Evolutionary conservation across 169 alveolate genomes (phyloP), one percentile per base, ranked within the genome.

Genomic region (Babesia ovis): DNA sequence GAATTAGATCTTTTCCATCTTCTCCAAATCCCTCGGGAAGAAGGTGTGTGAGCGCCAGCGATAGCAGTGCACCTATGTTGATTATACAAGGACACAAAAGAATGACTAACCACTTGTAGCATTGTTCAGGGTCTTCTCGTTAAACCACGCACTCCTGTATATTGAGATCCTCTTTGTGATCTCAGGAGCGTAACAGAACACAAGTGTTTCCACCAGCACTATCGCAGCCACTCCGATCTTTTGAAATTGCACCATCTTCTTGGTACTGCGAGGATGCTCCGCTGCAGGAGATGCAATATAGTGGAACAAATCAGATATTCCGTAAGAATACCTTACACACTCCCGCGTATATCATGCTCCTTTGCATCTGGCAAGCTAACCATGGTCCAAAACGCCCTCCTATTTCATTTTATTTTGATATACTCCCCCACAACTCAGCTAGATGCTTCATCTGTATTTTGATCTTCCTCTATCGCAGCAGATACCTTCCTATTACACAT

Each of bases 11-110:
- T 1, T 48, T 20, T 25, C 48, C 56, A 20, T 43, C 55, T 2
- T 62, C n/a, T 14, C 77, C 66, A 35, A 81, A 81, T 23, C 84
- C 89, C 46, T 81, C 89, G 25, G 89, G 89, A 12, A 81, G 62
- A 27, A 81, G 58, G 42, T 81, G 89, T 5, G 89, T 81, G 2
- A 81, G 43, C 11, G 89, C 68, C 22, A 81, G 80, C 0, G 89
- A 58, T 59, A 81, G 59, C 27, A 81, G 54, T 14, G 89, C 89
- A 29, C 89, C 89, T 81, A 46, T 29, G 37, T 20, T 20, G 25
- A 43, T 29, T n/a, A 41, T 35, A 9, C 14, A 14, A 31, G 12
- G 34, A 29, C 16, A 16, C n/a, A n/a, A 4, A 25, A 23, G 3
- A 11, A 25, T 0, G 12, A 39, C 75, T 9, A 23, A 81, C 89